Conservation (phyloP, 192 early-diverging fungal species). For the Entomortierella parvispora region DNA sequence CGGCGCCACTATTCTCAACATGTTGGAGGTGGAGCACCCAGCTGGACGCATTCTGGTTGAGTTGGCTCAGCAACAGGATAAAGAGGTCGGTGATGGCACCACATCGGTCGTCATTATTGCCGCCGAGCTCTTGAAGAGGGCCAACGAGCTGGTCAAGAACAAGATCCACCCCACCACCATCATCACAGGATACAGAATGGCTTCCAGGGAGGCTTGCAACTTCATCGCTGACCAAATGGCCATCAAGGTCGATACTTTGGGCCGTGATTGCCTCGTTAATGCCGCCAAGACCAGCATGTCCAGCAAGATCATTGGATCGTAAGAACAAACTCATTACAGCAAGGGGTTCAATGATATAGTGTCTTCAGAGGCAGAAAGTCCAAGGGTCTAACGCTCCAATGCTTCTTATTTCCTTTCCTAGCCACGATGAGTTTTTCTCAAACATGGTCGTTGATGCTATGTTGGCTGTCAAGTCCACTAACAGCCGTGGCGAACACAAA, state of each 20-base stretch:
- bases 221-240: constrained; percentile 98
- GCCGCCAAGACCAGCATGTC: constrained; percentile 99
- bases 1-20: constrained; percentile 96
- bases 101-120: constrained; percentile 99
- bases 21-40: constrained; percentile 99
- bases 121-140: constrained; percentile 93
- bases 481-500: constrained; percentile 84
- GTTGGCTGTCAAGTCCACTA: constrained; percentile 90
- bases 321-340: too few relatives aligned
- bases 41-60: constrained; percentile 96
- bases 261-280: constrained; percentile 93
- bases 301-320: constrained; percentile 97
- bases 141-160: constrained; percentile 98
- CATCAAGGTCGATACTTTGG: constrained; percentile 92
- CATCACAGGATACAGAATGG: constrained; percentile 95
- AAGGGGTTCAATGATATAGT: neutral
- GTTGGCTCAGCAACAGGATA: constrained; percentile 99
- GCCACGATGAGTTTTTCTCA: constrained; percentile 95
- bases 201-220: constrained; percentile 97
- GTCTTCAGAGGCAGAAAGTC: neutral
- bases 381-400: neutral
- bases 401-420: too few relatives aligned
- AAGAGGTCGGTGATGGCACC: constrained; percentile 99
- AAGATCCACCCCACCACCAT: constrained; percentile 99
- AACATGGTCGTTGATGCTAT: constrained; percentile 95